Evolutionary conservation across 164 flowering plant species (phyloP).

Genomic region (Litsea cubeba): DNA sequence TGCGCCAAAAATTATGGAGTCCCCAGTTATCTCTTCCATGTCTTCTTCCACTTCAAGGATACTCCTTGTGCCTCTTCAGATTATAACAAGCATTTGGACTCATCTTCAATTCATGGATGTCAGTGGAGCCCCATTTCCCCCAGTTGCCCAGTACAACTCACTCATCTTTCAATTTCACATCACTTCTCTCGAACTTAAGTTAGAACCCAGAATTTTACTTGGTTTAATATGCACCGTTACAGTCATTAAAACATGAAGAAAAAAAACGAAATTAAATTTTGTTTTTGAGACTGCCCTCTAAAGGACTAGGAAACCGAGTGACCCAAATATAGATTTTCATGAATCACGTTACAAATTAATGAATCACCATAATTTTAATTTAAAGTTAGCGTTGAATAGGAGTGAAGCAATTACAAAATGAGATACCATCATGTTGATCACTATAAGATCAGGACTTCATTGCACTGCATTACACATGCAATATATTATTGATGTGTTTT

Average conservation of each 20-base stretch:
- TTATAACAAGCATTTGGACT: not conserved
- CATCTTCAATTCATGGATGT: not conserved
- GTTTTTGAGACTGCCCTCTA: not conserved
- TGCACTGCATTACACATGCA: not conserved
- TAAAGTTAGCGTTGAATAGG: not conserved
- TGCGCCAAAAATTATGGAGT: slow-evolving; percentile 1
- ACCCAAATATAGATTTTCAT: not conserved
- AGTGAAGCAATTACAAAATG: not conserved
- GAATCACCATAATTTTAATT: not conserved
- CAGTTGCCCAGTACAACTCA: too few relatives aligned
- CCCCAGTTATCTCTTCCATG: not conserved
- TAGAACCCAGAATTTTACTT: too few relatives aligned
- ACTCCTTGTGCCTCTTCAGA: not conserved
- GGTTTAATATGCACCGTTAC: not conserved
- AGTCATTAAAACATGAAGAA: not conserved
- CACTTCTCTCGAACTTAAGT: too few relatives aligned
- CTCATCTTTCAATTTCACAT: not conserved
- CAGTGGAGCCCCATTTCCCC: too few relatives aligned
- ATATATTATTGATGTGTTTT: too few relatives aligned
- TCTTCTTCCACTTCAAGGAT: slow-evolving; percentile 7
- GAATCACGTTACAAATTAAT: not conserved
- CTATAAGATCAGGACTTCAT: not conserved
- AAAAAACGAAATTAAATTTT: not conserved
- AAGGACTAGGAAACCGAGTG: not conserved
- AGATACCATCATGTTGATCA: slow-evolving; percentile 2